A percentile compares a stretch with the other conserved stretches of the same genome.
Evolutionary conservation across 805 yeast species (phyloP).

Genomic region (Kluyveromyces siamensis): DNA sequence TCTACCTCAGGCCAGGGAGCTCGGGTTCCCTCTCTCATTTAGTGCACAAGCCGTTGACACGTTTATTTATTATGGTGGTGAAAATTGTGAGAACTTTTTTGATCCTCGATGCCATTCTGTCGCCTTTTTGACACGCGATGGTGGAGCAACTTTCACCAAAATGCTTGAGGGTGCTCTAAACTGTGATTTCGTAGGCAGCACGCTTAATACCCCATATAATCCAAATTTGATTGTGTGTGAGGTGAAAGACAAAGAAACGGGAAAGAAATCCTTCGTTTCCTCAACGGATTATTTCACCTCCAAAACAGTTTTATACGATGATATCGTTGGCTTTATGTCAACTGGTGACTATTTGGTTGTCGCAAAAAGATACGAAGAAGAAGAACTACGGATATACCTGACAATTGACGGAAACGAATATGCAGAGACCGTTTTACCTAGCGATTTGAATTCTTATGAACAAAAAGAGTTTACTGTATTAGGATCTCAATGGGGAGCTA

Average conservation of each 20-base stretch:
- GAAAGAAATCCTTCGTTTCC: constrained; percentile 32
- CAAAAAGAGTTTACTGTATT: constrained; percentile 74
- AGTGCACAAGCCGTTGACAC: constrained; percentile 45
- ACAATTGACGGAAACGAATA: constrained; percentile 70
- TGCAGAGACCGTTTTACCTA: constrained; percentile 75
- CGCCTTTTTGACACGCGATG: constrained; percentile 57
- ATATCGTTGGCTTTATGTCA: constrained; percentile 65
- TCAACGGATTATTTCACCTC: constrained; percentile 44
- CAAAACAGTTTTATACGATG: constrained; percentile 37
- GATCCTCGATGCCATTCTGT: constrained; percentile 44
- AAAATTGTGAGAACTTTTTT: constrained; percentile 42
- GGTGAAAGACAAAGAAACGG: constrained; percentile 30
- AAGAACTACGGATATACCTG: constrained; percentile 56
- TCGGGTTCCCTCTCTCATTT: constrained; percentile 45
- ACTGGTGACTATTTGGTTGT: constrained; percentile 66
- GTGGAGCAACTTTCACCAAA: constrained; percentile 53
- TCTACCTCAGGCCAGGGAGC: constrained; percentile 43
- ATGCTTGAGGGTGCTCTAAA: constrained; percentile 43
- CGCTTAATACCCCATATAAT: constrained; percentile 36
- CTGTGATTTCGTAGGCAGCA: constrained; percentile 62
- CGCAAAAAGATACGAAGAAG: constrained; percentile 47
- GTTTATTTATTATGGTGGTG: constrained; percentile 63
- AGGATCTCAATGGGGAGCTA: constrained; percentile 59
- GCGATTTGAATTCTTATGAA: constrained; percentile 44
- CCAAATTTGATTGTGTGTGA: constrained; percentile 60